These are phyloP conservation scores for Entomortierella beljakovae DNA, from an alignment of 192 early-diverging fungal genomes.

Conservation along the genomic window DNA sequence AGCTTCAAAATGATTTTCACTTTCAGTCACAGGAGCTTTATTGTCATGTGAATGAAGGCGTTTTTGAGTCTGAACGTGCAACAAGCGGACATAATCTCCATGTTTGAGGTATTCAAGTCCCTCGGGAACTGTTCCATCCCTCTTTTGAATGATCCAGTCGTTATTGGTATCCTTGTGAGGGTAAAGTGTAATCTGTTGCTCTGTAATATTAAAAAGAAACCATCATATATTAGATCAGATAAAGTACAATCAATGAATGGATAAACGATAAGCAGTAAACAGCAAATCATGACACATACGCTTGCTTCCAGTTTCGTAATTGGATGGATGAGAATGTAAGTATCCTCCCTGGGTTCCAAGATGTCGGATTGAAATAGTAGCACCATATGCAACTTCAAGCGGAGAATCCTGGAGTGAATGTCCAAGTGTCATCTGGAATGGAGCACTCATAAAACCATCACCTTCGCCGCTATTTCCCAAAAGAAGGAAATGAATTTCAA, in stretches of 20 bases:
- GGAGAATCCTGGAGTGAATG: conserved; percentile 63
- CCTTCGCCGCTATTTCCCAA: conserved; percentile 87
- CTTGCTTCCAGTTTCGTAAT: conserved; percentile 82
- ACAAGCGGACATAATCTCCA: conserved; percentile 84
- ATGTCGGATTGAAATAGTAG: conserved; percentile 72
- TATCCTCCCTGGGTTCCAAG: conserved; percentile 79
- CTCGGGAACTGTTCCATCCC: conserved; percentile 41
- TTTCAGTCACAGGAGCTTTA: conserved; percentile 73
- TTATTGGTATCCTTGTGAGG: conserved; percentile 88
- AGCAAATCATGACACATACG: conserved; percentile 55
- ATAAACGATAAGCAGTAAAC: conserved; percentile 10
- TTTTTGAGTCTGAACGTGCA: conserved; percentile 70
- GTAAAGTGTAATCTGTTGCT: conserved; percentile 62
- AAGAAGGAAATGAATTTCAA: conserved; percentile 90
- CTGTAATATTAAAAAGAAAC: conserved; percentile 8
- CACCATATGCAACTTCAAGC: conserved; percentile 66
- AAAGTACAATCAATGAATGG: not conserved
- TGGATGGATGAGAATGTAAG: conserved; percentile 75
- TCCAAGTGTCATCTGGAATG: conserved; percentile 90
- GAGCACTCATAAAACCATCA: conserved; percentile 90
- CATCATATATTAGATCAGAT: not conserved
- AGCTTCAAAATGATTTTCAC: conserved; percentile 82
- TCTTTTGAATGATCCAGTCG: conserved; percentile 72
- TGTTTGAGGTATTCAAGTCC: conserved; percentile 66
- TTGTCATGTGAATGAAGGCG: conserved; percentile 82